Conservation (phyloP, 2,329 filamentous ascomycete genomes). For the Pseudocercospora eumusae region DNA sequence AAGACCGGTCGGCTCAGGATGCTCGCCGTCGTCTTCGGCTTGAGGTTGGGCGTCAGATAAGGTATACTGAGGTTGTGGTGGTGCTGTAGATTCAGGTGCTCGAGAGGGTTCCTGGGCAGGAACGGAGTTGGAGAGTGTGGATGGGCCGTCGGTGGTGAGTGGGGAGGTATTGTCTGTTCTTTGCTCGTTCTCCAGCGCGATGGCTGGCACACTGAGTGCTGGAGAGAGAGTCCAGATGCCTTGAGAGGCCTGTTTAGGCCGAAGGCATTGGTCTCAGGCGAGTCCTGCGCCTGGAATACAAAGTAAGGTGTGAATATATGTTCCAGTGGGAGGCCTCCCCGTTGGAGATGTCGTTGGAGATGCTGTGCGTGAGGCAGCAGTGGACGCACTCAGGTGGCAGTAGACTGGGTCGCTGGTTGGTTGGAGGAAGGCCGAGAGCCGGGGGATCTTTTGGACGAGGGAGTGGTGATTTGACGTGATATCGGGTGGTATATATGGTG, state of each 20-base stretch:
- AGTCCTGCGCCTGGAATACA: background rate
- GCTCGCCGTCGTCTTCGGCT: slow-evolving; percentile 17
- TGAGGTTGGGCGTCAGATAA: slow-evolving; percentile 22
- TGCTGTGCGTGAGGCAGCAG: slow-evolving; percentile 1
- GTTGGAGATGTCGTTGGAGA: background rate
- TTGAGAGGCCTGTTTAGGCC: slow-evolving; percentile 27
- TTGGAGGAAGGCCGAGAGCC: background rate
- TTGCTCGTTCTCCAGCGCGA: slow-evolving; percentile 38
- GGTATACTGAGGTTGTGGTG: slow-evolving; percentile 26
- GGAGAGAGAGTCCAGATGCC: slow-evolving; percentile 21
- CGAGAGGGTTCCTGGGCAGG: slow-evolving; percentile 27
- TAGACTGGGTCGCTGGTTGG: background rate
- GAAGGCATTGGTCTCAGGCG: slow-evolving; percentile 25
- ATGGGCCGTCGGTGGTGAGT: slow-evolving; percentile 39
- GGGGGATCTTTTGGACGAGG: background rate
- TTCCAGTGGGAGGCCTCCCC: background rate
- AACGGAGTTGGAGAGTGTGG: slow-evolving; percentile 28
- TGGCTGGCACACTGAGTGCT: slow-evolving; percentile 28
- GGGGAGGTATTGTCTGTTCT: slow-evolving; percentile 29
- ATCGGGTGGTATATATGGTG: background rate
- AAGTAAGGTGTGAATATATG: background rate
- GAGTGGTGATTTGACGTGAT: background rate
- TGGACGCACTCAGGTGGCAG: background rate
- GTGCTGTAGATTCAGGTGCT: slow-evolving; percentile 41
- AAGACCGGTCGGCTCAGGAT: slow-evolving; percentile 23